These are phyloP conservation scores for Calonectria naviculata DNA, from an alignment of 2,329 filamentous ascomycete species.

Conservation along the genomic window DNA sequence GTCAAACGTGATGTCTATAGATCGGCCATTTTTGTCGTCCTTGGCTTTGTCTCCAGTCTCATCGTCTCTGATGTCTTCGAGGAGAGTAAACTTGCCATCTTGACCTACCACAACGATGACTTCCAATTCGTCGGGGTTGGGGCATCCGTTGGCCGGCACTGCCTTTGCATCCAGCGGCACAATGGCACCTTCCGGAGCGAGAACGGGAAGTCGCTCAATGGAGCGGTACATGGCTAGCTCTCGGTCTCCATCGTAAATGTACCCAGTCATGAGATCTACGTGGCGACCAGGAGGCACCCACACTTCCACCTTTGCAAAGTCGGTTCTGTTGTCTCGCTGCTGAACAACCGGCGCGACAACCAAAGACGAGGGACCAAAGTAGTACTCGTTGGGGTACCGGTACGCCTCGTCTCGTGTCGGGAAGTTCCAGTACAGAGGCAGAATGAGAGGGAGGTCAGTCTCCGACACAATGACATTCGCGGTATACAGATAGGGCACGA, in stretches of 20 bases:
- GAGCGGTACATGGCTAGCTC: slow-evolving; percentile 62
- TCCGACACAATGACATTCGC: slow-evolving; percentile 60
- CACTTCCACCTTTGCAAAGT: slow-evolving; percentile 58
- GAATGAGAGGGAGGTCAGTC: slow-evolving; percentile 62
- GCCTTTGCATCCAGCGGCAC: slow-evolving; percentile 63
- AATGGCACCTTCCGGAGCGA: slow-evolving; percentile 67
- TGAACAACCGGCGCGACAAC: slow-evolving; percentile 67
- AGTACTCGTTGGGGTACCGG: slow-evolving; percentile 66
- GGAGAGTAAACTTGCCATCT: slow-evolving; percentile 59
- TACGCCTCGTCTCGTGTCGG: slow-evolving; percentile 65
- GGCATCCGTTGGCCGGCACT: slow-evolving; percentile 57
- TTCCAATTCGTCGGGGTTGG: slow-evolving; percentile 59
- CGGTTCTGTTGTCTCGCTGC: slow-evolving; percentile 58
- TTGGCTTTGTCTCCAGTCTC: not conserved
- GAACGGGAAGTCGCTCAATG: slow-evolving; percentile 61
- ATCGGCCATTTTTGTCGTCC: not conserved
- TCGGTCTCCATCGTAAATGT: slow-evolving; percentile 67
- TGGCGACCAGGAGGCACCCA: slow-evolving; percentile 68
- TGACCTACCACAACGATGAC: slow-evolving; percentile 59
- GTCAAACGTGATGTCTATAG: not conserved
- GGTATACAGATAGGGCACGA: slow-evolving; percentile 71
- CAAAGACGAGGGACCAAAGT: slow-evolving; percentile 67
- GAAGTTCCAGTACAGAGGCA: slow-evolving; percentile 73
- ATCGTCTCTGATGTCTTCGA: slow-evolving; percentile 55
- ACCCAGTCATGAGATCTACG: slow-evolving; percentile 68